A percentile compares a stretch with the other conserved stretches of the same genome.
Conservation (phyloP, 108 stramenopile genomes). For the Cyclotella distinguenda region DNA sequence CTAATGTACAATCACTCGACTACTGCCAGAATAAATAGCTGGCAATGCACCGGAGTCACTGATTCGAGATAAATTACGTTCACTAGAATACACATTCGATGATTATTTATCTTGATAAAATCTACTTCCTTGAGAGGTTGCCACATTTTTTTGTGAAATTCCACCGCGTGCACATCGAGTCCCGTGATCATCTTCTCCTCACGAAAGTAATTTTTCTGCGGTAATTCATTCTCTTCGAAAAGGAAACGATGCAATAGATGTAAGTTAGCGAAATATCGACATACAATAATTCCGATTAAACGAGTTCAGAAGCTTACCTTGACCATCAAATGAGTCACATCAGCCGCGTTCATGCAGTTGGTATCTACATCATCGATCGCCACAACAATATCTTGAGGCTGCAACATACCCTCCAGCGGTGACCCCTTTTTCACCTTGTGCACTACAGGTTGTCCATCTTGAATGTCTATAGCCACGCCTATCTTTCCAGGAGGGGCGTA, state of each 20-base stretch:
- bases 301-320: slow-evolving; percentile 12
- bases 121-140: background rate
- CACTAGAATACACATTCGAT: too few relatives aligned
- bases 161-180: too few relatives aligned
- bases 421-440: slow-evolving; percentile 50
- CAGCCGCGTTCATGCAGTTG: slow-evolving; percentile 47
- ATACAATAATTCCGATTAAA: background rate
- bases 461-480: slow-evolving; percentile 50
- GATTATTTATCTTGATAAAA: too few relatives aligned
- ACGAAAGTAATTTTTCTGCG: slow-evolving; percentile 10
- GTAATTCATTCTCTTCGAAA: slow-evolving; percentile 4
- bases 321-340: slow-evolving; percentile 47
- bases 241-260: too few relatives aligned
- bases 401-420: slow-evolving; percentile 39
- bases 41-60: too few relatives aligned
- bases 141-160: background rate
- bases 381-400: slow-evolving; percentile 38
- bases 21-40: too few relatives aligned
- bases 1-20: too few relatives aligned
- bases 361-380: slow-evolving; percentile 51
- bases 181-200: background rate
- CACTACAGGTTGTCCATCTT: slow-evolving; percentile 43
- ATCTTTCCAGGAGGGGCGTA: slow-evolving; percentile 49
- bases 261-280: too few relatives aligned
- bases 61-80: too few relatives aligned